Conservation (phyloP, 2,329 filamentous ascomycete species). For the Hypomyces perniciosus region DNA sequence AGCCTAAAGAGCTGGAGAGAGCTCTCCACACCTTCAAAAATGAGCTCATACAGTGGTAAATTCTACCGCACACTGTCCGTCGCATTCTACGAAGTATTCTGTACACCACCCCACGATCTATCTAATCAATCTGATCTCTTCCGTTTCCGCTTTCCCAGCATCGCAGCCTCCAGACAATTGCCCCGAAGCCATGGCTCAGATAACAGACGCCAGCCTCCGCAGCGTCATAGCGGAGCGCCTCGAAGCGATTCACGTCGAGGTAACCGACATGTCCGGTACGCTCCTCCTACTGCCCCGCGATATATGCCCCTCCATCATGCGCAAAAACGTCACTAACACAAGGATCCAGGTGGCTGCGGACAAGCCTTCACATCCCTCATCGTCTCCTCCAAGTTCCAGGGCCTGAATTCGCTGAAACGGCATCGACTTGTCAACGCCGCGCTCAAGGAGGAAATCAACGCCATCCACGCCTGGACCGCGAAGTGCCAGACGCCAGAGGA, state of each 20-base stretch:
- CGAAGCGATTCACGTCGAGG: slow-evolving; percentile 72
- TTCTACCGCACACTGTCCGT: slow-evolving; percentile 10
- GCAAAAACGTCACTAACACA: not conserved
- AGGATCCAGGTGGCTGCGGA: slow-evolving; percentile 50
- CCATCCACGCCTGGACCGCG: slow-evolving; percentile 91
- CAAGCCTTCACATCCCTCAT: slow-evolving; percentile 55
- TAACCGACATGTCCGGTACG: slow-evolving; percentile 87
- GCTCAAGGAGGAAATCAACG: slow-evolving; percentile 80
- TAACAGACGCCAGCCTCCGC: slow-evolving; percentile 69
- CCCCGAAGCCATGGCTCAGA: slow-evolving; percentile 42
- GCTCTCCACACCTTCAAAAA: slow-evolving; percentile 10
- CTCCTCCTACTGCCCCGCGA: slow-evolving; percentile 11
- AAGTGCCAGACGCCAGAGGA: slow-evolving; percentile 90
- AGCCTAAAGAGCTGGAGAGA: not conserved
- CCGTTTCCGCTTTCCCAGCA: not conserved
- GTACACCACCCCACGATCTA: slow-evolving; percentile 20
- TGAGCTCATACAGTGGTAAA: slow-evolving; percentile 31
- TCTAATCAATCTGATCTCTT: slow-evolving; percentile 35
- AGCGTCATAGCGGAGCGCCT: slow-evolving; percentile 64
- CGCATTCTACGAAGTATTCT: slow-evolving; percentile 1
- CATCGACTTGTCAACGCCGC: slow-evolving; percentile 80
- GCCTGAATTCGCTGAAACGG: slow-evolving; percentile 71
- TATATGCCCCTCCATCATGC: not conserved
- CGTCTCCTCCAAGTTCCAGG: slow-evolving; percentile 61
- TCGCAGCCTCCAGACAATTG: not conserved